These are phyloP conservation scores for Fermentozyma sake DNA, from an alignment of 1,139 yeast genomes.

Conservation along the genomic window DNA sequence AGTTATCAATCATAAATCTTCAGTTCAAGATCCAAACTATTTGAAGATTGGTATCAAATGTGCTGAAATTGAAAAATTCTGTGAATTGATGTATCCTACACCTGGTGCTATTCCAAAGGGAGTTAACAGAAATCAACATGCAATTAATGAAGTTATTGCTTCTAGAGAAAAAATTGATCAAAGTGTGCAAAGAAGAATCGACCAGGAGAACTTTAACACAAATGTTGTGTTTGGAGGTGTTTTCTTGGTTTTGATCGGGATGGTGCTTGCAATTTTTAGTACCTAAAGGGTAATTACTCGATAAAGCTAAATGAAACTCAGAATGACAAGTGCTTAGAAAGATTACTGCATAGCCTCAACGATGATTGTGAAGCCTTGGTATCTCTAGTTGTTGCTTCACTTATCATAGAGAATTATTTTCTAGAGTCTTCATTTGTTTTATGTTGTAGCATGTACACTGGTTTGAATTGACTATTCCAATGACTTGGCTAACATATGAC, in stretches of 20 bases:
- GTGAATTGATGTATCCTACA: constrained; percentile 68
- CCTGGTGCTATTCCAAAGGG: constrained; percentile 28
- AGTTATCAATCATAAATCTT: constrained; percentile 71
- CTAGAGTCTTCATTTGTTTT: no score
- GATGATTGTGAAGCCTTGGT: no score
- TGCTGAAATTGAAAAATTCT: constrained; percentile 82
- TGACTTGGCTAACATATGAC: no score
- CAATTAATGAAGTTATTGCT: constrained; percentile 21
- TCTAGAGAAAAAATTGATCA: constrained; percentile 30
- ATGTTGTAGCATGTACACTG: no score
- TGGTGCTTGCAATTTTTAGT: no score
- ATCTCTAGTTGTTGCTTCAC: no score
- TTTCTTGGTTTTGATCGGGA: constrained; percentile 1
- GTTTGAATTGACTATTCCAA: no score
- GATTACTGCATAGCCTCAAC: no score
- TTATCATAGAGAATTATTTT: no score
- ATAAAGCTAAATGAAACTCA: no score
- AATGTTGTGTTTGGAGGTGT: constrained; percentile 3
- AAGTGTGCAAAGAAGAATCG: constrained; percentile 22
- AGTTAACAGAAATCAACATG: constrained; percentile 16
- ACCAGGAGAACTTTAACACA: constrained; percentile 22
- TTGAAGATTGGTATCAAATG: constrained; percentile 78
- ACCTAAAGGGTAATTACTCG: no score
- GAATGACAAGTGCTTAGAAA: no score
- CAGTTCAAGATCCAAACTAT: constrained; percentile 83